Conservation (phyloP, 768 basidiomycete genomes). For the Lactarius sp. region DNA sequence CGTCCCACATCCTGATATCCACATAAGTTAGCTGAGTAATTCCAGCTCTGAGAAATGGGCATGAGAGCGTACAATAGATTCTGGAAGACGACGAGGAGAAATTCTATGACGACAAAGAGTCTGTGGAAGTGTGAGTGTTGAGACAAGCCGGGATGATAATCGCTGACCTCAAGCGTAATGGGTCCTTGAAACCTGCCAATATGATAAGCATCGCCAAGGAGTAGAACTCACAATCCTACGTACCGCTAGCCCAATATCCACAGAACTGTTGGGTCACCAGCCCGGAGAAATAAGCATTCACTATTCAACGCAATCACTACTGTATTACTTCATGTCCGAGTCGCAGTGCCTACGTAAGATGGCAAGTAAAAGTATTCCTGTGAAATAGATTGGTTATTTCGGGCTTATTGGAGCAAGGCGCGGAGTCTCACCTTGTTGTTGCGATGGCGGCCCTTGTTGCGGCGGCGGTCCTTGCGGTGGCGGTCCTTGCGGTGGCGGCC, state of each 20-base stretch:
- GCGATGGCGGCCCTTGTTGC: not conserved
- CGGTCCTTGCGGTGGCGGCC: not conserved
- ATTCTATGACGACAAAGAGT: constrained; percentile 1
- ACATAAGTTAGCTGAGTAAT: not conserved
- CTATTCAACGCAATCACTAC: not conserved
- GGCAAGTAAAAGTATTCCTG: not conserved
- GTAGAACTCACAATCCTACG: not conserved
- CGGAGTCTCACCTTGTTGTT: not conserved
- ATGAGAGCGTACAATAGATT: not conserved
- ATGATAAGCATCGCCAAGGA: not conserved
- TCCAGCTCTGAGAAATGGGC: not conserved
- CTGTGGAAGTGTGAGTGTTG: not conserved
- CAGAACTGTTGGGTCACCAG: not conserved
- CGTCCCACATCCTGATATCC: not conserved
- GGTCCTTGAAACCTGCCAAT: not conserved
- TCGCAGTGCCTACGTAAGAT: not conserved
- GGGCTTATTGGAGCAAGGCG: not conserved
- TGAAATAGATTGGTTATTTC: not conserved
- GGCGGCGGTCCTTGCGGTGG: not conserved
- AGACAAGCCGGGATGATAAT: not conserved
- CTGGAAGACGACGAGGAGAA: not conserved
- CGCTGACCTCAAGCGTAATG: not conserved
- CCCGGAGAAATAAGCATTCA: not conserved
- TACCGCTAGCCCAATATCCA: not conserved
- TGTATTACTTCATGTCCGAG: too few species aligned